These are phyloP conservation scores for Taiozyma onychis DNA, from an alignment of 1,139 yeast species.

Conservation along the genomic window DNA sequence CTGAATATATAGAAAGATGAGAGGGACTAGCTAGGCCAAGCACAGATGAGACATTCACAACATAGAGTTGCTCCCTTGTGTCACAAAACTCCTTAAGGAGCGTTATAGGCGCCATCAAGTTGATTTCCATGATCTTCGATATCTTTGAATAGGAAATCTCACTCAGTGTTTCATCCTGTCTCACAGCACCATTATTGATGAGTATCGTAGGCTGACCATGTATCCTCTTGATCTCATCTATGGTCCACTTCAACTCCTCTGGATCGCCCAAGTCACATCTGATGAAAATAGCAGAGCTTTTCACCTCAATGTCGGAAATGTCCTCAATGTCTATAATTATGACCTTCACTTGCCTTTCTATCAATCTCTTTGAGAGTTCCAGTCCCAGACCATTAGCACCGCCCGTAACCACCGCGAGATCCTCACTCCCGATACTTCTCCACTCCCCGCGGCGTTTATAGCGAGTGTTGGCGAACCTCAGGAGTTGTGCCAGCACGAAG, in stretches of 20 bases:
- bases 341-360: slow-evolving; percentile 29
- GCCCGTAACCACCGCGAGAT: slow-evolving; percentile 53
- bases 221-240: slow-evolving; percentile 28
- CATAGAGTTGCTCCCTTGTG: slow-evolving; percentile 33
- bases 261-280: slow-evolving; percentile 47
- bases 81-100: slow-evolving; percentile 39
- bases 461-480: neutral
- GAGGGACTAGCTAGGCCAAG: slow-evolving; percentile 70
- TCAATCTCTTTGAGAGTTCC: slow-evolving; percentile 35
- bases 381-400: slow-evolving; percentile 60
- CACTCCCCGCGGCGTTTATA: slow-evolving; percentile 18
- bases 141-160: slow-evolving; percentile 33
- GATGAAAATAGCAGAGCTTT: slow-evolving; percentile 26
- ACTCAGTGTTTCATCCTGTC: slow-evolving; percentile 42
- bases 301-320: slow-evolving; percentile 24
- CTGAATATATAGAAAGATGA: slow-evolving; percentile 57
- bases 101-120: slow-evolving; percentile 51
- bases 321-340: slow-evolving; percentile 46
- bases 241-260: slow-evolving; percentile 27
- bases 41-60: slow-evolving; percentile 64
- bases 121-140: slow-evolving; percentile 41
- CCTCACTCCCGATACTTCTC: slow-evolving; percentile 18
- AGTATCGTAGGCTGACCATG: slow-evolving; percentile 42
- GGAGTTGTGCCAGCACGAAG: neutral
- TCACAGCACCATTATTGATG: slow-evolving; percentile 72